Percentiles rank a stretch among this genome's conserved stretches.
Conservation (phyloP, 2,329 filamentous ascomycete genomes). For the Fusarium oxysporum region DNA sequence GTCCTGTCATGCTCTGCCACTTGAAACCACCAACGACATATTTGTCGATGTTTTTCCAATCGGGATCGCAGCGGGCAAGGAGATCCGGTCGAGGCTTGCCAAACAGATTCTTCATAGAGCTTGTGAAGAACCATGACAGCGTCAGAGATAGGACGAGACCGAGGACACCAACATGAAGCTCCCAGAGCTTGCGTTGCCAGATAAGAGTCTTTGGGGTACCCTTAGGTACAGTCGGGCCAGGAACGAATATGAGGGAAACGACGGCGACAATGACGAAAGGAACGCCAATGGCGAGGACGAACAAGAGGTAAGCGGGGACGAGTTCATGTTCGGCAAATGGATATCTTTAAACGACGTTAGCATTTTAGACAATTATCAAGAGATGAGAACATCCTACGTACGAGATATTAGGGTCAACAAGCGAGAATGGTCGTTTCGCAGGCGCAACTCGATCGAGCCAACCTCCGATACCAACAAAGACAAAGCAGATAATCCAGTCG, state of each 20-base stretch:
- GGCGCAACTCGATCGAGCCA: conserved; percentile 71
- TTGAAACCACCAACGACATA: conserved; percentile 73
- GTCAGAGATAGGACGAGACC: conserved; percentile 80
- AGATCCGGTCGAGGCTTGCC: conserved; percentile 83
- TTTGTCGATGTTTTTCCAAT: conserved; percentile 70
- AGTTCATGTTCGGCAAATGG: conserved; percentile 78
- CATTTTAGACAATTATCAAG: neutral
- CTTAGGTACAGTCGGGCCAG: conserved; percentile 74
- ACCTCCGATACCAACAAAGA: conserved; percentile 67
- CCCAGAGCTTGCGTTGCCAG: conserved; percentile 89
- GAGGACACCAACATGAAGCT: conserved; percentile 87
- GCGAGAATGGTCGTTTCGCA: conserved; percentile 77
- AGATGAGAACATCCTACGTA: conserved; percentile 50
- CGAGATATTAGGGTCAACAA: conserved; percentile 80
- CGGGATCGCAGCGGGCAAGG: conserved; percentile 81
- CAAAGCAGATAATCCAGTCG: conserved; percentile 78
- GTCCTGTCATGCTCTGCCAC: conserved; percentile 65
- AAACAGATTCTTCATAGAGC: conserved; percentile 84
- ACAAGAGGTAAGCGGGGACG: conserved; percentile 73
- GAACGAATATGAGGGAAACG: conserved; percentile 76
- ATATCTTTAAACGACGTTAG: conserved; percentile 60
- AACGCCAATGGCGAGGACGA: conserved; percentile 70
- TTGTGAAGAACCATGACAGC: conserved; percentile 81
- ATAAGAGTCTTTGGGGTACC: conserved; percentile 73
- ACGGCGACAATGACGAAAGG: conserved; percentile 77